phyloP scores from a whole-genome alignment of 2,329 filamentous ascomycete genomes.

The Sphaerulina vaccinii region DNA sequence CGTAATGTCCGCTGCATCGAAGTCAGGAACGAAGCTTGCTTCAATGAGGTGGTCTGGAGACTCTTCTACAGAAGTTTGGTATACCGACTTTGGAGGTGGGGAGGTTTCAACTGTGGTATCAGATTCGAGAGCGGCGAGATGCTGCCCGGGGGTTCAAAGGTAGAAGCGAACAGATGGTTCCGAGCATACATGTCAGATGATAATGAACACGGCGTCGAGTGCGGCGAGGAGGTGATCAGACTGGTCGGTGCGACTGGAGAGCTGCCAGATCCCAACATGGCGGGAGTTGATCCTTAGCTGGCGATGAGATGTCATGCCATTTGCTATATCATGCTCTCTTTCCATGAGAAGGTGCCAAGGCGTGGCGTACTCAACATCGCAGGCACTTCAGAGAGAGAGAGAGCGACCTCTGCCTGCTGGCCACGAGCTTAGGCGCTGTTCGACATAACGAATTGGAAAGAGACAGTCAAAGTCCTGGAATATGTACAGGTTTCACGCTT shows the following conservation, averaged over 20 bases:
- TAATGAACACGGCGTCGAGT: constrained; percentile 26
- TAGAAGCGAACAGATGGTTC: constrained; percentile 23
- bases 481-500: too few species aligned
- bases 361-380: too few species aligned
- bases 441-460: too few species aligned
- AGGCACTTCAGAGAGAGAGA: too few species aligned
- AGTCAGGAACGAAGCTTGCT: constrained; percentile 36
- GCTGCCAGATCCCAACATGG: constrained; percentile 22
- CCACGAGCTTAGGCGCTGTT: too few species aligned
- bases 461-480: too few species aligned
- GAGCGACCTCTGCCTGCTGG: too few species aligned
- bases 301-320: too few species aligned
- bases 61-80: constrained; percentile 37
- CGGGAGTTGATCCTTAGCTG: constrained; percentile 25
- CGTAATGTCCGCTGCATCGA: constrained; percentile 32
- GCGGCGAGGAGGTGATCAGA: constrained; percentile 32
- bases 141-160: constrained; percentile 14
- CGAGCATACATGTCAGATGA: constrained; percentile 15
- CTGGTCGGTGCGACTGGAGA: constrained; percentile 27
- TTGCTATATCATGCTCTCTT: too few species aligned
- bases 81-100: constrained; percentile 38
- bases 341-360: too few species aligned
- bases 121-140: constrained; percentile 29
- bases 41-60: constrained; percentile 37
- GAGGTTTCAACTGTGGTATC: constrained; percentile 34